phyloP scores from a whole-genome alignment of 2,329 filamentous ascomycete genomes.

The Aplosporella prunicola region DNA sequence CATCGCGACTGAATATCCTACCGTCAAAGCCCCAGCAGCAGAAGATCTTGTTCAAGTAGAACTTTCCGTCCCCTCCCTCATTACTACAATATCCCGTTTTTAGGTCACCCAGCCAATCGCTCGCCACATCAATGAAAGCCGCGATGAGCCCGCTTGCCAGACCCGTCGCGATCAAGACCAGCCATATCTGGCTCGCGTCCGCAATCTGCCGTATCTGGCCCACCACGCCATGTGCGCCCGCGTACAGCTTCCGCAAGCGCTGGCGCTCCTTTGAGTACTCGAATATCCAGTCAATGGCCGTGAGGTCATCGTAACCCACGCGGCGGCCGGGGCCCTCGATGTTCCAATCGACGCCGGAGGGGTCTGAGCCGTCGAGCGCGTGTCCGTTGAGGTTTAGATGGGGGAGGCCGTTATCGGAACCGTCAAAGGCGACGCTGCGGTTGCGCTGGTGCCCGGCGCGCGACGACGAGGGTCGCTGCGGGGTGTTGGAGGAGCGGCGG shows the following conservation, averaged over 20 bases:
- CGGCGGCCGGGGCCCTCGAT: slow-evolving; percentile 78
- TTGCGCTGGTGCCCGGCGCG: slow-evolving; percentile 19
- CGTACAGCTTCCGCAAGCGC: slow-evolving; percentile 65
- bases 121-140: slow-evolving; percentile 79
- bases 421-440: slow-evolving; percentile 18
- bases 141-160: slow-evolving; percentile 75
- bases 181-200: slow-evolving; percentile 86
- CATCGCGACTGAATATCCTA: slow-evolving; percentile 17
- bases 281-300: slow-evolving; percentile 98
- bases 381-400: slow-evolving; percentile 35
- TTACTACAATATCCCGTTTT: slow-evolving; percentile 82
- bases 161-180: slow-evolving; percentile 77
- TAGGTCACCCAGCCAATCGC: slow-evolving; percentile 86
- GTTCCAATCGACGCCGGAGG: slow-evolving; percentile 63
- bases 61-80: slow-evolving; percentile 67
- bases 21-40: slow-evolving; percentile 87
- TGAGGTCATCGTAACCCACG: slow-evolving; percentile 91
- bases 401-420: slow-evolving; percentile 27
- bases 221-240: slow-evolving; percentile 55
- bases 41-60: slow-evolving; percentile 85
- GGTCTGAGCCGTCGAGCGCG: slow-evolving; percentile 31
- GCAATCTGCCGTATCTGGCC: slow-evolving; percentile 64
- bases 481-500: slow-evolving; percentile 15
- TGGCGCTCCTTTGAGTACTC: slow-evolving; percentile 96
- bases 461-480: slow-evolving; percentile 22